Evolutionary conservation across 2,329 filamentous ascomycete species (phyloP), one percentile per base, ranked within the genome.

Genomic region (Onygena corvina): DNA sequence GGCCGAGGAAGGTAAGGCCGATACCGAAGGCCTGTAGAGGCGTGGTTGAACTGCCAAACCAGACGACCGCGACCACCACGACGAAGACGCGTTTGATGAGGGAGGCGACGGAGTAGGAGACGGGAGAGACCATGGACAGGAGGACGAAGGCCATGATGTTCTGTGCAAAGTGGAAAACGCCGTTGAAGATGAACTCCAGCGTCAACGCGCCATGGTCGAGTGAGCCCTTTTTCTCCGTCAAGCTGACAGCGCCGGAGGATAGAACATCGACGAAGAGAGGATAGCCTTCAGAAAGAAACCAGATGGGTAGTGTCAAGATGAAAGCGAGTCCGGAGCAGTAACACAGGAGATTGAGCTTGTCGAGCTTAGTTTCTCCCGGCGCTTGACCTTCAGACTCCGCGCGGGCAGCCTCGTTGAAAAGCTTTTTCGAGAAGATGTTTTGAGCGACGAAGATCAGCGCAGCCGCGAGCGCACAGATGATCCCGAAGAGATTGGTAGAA

Each of bases 81-180:
- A 98, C 90, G 61, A 94, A 95, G 9, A 98, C 92, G 45, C 92
- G 84, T 71, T 98, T 98, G 67, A 98, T 92, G 53, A 98, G 73
- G 50, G 85, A 93, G 30, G 92, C 92, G 31, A 98, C 90, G 0
- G 87, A 94, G 70, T 98, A 98, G 0, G 92, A 96, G 31, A 98
- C 92, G 0, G 92, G 92, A 0, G 88, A 94, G 9, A 96, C 84
- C 72, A 94, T 84, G 48, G 88, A 94, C 4, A 98, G 73, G 4
- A 98, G 75, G 18, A 94, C 74, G 62, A 98, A 98, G 0, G 92
- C 92, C 49, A 98, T 76, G 48, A 98, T 93, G 62, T 94, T 95
- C 62, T 98, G 92, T 12, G 80, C 86, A 65, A 96, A 98, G 67
- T 98, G 92, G 63, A 94, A 95, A 3, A 87, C 83, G 49, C 92